Base-by-base conservation (phyloP, 345 rosid genomes). In the Citropsis articulata region DNA sequence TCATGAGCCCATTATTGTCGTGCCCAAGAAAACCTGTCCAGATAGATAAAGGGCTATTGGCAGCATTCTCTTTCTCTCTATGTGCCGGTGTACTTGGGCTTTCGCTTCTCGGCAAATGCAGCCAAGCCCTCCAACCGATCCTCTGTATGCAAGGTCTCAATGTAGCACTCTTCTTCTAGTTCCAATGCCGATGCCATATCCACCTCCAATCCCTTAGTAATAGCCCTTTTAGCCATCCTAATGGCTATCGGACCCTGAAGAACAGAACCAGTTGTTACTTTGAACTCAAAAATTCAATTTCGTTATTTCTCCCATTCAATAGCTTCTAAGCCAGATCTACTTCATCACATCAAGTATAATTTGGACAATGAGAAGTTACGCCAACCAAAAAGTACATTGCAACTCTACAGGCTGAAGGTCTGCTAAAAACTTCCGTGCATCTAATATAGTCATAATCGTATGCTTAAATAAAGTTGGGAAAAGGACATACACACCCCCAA, bases 91-190 rank as follows among this genome's bases (percentile, higher is more conserved):
- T 92, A 95, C 60, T 71, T 73, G 60, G 98, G 97, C 84, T 92
- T 92, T 77, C 97, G 89, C 82, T 87, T 95, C 87, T 95, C 94
- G 5, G 93, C 93, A 82, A 93, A 95, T 81, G 99, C 94, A 50
- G 90, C 93, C 86, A 95, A 85, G 59, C 98, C 97, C 86, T 93
- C 97, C 81, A 92, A 85, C 28, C 98, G 93, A 84, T 95, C 98
- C 50, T 88, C 73, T 3, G 97, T 90, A 85, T 89, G 72, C 70
- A 95, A 76, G 72, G 83, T 42, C 76, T 79, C 85, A 79, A 85
- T 81, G 72, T 95, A 91, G 86, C 97, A 92, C 78, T 86, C 89
- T 80, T 91, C 93, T 85, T 95, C 99, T 67, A 90, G 64, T n/a
- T 90, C 94, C 80, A 92, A 73, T 61, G 86, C 95, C 2, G 92